These are phyloP conservation scores for Ramichloridium luteum DNA, from an alignment of 2,329 filamentous ascomycete species.

Conservation along the genomic window DNA sequence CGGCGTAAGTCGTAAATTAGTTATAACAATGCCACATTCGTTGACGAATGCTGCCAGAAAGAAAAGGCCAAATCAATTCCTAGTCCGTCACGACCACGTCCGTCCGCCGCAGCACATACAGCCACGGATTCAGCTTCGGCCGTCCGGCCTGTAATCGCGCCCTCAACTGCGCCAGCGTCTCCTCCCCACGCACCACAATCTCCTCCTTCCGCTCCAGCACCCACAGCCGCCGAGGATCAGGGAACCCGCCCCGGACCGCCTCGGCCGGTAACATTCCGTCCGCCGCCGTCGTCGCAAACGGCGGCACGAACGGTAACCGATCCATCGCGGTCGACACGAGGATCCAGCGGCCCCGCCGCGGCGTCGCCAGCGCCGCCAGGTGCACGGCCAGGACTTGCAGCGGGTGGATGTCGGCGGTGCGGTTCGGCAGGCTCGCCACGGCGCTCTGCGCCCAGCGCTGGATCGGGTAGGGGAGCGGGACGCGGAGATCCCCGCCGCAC, in stretches of 20 bases:
- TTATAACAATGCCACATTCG: no score
- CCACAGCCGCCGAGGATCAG: conserved; percentile 29
- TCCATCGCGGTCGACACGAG: conserved; percentile 29
- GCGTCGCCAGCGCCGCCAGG: conserved; percentile 27
- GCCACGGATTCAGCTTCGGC: conserved; percentile 27
- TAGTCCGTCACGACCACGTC: conserved; percentile 14
- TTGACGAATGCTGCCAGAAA: no score
- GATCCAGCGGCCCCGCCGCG: conserved; percentile 27
- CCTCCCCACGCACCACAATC: conserved; percentile 11
- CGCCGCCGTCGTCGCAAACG: conserved; percentile 9
- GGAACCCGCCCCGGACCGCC: conserved; percentile 23
- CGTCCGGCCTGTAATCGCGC: conserved; percentile 11
- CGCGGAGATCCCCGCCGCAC: conserved; percentile 9
- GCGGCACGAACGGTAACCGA: conserved; percentile 27
- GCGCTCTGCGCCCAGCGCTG: conserved; percentile 14
- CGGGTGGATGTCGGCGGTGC: conserved; percentile 23
- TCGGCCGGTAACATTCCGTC: conserved; percentile 18
- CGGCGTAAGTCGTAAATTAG: no score
- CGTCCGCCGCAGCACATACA: conserved; percentile 29
- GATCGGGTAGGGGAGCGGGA: conserved; percentile 13
- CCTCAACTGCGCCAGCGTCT: conserved; percentile 18
- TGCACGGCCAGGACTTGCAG: conserved; percentile 29
- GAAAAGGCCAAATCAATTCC: no score
- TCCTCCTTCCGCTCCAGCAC: conserved; percentile 23
- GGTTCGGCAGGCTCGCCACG: conserved; percentile 7